phyloP scores from a whole-genome alignment of 2,329 filamentous ascomycete genomes.

The Fusarium sp. region DNA sequence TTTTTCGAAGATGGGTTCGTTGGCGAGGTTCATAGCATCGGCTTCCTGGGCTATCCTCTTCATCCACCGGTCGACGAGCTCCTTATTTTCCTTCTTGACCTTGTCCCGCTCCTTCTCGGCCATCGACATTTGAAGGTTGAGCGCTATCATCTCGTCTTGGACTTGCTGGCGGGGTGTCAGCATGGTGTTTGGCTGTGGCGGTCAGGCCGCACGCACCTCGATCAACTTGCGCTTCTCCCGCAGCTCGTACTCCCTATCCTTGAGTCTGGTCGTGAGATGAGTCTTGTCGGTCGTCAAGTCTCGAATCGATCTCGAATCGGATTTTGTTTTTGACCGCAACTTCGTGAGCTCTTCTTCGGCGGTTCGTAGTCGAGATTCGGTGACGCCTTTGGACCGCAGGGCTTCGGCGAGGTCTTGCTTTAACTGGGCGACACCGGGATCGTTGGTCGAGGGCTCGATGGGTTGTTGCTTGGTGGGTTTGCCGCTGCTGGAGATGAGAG shows the following conservation, averaged over 20 bases:
- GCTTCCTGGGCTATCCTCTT: constrained; percentile 86
- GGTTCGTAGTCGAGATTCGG: constrained; percentile 72
- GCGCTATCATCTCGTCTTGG: constrained; percentile 90
- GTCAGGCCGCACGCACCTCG: constrained; percentile 62
- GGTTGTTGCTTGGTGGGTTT: constrained; percentile 27
- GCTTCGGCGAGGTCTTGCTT: constrained; percentile 80
- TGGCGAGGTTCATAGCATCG: constrained; percentile 82
- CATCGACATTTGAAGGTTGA: constrained; percentile 90
- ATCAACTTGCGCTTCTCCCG: constrained; percentile 85
- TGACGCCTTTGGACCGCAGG: constrained; percentile 76
- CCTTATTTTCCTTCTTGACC: constrained; percentile 84
- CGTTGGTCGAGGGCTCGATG: constrained; percentile 38
- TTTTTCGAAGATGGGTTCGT: constrained; percentile 58
- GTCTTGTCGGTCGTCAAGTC: constrained; percentile 72
- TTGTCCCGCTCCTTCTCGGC: constrained; percentile 80
- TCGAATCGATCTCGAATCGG: constrained; percentile 71
- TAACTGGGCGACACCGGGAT: constrained; percentile 60
- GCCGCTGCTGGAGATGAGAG: constrained; percentile 42
- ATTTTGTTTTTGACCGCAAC: constrained; percentile 68
- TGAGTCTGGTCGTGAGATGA: constrained; percentile 73
- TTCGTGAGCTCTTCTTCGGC: constrained; percentile 73
- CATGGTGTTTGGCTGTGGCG: neutral
- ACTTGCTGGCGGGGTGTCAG: constrained; percentile 67
- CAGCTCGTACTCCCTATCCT: constrained; percentile 87
- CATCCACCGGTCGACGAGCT: constrained; percentile 94